Evolutionary conservation across 2,329 filamentous ascomycete genomes (phyloP), one percentile per base, ranked within the genome.

Genomic region (Cercospora zeae-maydis): DNA sequence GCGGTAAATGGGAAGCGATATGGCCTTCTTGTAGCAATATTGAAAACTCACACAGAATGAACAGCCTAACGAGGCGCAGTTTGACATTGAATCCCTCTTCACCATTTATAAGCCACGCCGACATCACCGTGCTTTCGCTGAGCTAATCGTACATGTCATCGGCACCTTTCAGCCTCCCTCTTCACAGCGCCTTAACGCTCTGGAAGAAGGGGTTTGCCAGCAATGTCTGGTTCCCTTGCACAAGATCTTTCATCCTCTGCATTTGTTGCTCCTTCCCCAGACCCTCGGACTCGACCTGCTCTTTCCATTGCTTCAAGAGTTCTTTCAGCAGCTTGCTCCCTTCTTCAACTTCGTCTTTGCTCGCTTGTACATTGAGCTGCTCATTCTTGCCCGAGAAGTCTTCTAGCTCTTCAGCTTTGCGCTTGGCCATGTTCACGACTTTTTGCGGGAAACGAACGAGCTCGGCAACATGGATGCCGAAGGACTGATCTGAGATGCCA

Each of bases 391-490:
- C 85, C 0, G 90, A 90, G 72, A 99, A 99, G 75, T 99, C 95
- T 76, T 99, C 95, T 36, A 99, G 83, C 81, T 99, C 96, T 76
- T 98, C 95, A 0, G 95, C 95, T 80, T 99, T 99, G 70, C 95
- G 86, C 79, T 96, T 96, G n/a, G 95, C 95, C 96, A 99, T 99
- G 67, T 92, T 92, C 64, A 99, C 90, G 14, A 99, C 96, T 79
- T 99, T 99, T 70, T 92, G 88, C 0, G 95, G 95, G 79, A 99
- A 99, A 49, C 93, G 87, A 19, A 99, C 95, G 5, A 99, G 84
- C 79, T 99, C 95, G 0, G 95, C 95, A 13, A 99, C 96, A 78
- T 99, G 95, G 71, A 99, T 99, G 71, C 95, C 95, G 76, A 99
- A 99, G 63, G 90, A 95, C 79, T 99, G 95, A 76, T 99, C 95